Base-by-base conservation (phyloP, 1,284 basidiomycete species). In the Leccinum pallidistipes region DNA sequence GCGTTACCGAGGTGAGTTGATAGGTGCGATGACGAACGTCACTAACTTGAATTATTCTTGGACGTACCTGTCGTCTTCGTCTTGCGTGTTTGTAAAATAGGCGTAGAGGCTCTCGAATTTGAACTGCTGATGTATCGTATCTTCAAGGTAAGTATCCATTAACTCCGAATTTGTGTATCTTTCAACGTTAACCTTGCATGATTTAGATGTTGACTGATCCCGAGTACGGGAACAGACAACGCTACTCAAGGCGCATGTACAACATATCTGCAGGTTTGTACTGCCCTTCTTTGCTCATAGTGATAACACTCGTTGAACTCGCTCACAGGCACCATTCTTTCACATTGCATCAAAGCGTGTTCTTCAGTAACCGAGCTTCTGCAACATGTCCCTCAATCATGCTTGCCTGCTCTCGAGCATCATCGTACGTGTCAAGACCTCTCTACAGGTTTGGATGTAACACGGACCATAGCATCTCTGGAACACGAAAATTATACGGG, bases 51-150 rank as follows among this genome's bases (percentile, higher is more conserved):
- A 14, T 51, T 66, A 21, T 61, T 32, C 56, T 65, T 90, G 86
- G 81, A 82, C 56, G 71, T 79, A 40, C 75, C 79, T 21, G 83
- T 82, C 14, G 76, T 86, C 18, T 92, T 90, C 68, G 78, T 91
- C 52, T 74, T 91, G 53, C 81, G 80, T 54, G 77, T 90, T 11
- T 84, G 85, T 49, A 85, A 87, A 65, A 83, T 95, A 51, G 87
- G 93, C 64, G 88, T 93, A 1, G 93, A 94, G 68, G 85, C 88
- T 1, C 80, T 95, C 52, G 94, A 97, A 71, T 85, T 95, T 36
- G 94, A 97, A 68, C 75, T 95, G 3, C 75, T 98, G 43, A 86
- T 95, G 73, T 92, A 86, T 73, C 86, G 93, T 71, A 85, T 94
- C 56, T 87, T 95, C 76, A 89, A 88, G 79, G 92, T 88, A 59